phyloP scores from a whole-genome alignment of 495 filamentous ascomycete species.

The Massariosphaeria phaeospora region DNA sequence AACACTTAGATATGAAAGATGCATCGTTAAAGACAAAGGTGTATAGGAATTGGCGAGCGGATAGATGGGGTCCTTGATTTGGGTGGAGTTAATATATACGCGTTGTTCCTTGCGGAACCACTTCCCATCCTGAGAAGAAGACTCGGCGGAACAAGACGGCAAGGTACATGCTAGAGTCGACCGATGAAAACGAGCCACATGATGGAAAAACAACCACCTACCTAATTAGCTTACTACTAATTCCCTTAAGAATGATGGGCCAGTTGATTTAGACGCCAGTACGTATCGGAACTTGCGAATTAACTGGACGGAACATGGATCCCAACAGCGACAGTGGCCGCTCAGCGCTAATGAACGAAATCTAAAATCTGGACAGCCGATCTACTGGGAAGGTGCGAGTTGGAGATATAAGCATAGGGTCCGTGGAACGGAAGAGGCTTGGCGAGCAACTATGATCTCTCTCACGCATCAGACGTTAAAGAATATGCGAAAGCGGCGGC shows the following conservation, averaged over 20 bases:
- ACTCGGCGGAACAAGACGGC: not conserved
- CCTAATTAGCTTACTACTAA: not conserved
- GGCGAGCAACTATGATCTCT: too few species aligned
- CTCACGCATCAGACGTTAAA: too few species aligned
- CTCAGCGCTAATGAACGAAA: too few species aligned
- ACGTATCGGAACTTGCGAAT: not conserved
- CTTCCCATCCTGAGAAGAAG: too few species aligned
- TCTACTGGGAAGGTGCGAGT: too few species aligned
- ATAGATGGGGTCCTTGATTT: slow-evolving; percentile 3
- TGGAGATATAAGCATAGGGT: too few species aligned
- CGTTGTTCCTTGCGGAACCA: too few species aligned
- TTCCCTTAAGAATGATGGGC: not conserved
- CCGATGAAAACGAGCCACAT: slow-evolving; percentile 6
- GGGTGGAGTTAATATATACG: slow-evolving; percentile 12
- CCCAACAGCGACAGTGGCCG: too few species aligned
- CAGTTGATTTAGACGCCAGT: not conserved
- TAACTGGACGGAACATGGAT: too few species aligned
- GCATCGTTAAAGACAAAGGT: slow-evolving; percentile 10
- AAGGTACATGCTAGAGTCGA: not conserved
- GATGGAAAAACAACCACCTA: slow-evolving; percentile 10
- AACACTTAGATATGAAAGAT: slow-evolving; percentile 6
- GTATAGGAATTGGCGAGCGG: not conserved
- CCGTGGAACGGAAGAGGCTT: too few species aligned
- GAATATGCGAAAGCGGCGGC: too few species aligned
- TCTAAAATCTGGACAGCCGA: too few species aligned